phyloP scores from a whole-genome alignment of 1,284 basidiomycete species.

The Moesziomyces antarcticus region DNA sequence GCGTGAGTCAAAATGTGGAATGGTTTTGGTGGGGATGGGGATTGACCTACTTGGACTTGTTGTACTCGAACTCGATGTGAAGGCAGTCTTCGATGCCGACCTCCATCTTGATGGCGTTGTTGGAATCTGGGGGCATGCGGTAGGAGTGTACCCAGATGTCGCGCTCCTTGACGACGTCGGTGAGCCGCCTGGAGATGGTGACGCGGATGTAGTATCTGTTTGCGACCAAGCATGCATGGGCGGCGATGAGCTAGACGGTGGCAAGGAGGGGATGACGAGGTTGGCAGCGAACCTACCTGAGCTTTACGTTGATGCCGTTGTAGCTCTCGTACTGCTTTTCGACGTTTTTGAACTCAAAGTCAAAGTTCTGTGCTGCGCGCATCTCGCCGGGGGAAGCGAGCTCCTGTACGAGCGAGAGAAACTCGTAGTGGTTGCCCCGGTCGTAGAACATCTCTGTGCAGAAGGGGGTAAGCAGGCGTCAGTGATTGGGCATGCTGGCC shows the following conservation, averaged over 20 bases:
- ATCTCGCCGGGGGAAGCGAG: constrained; percentile 93
- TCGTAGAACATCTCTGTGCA: constrained; percentile 93
- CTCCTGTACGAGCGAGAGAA: constrained; percentile 93
- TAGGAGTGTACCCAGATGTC: constrained; percentile 98
- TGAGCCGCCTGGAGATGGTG: constrained; percentile 87
- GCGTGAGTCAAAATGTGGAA: neutral
- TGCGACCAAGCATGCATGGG: no score
- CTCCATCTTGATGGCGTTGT: constrained; percentile 99
- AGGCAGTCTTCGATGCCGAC: constrained; percentile 98
- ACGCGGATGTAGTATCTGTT: constrained; percentile 91
- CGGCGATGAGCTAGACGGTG: neutral
- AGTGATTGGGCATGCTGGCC: no score
- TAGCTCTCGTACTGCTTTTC: constrained; percentile 99
- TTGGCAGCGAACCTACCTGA: constrained; percentile 68
- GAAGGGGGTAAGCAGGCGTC: no score
- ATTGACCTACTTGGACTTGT: constrained; percentile 82
- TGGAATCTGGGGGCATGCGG: constrained; percentile 96
- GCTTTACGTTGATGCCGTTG: constrained; percentile 96
- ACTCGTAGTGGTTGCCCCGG: constrained; percentile 97
- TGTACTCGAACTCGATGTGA: constrained; percentile 99
- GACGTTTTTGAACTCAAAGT: constrained; percentile 98
- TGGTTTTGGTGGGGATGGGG: neutral
- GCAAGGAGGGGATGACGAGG: no score
- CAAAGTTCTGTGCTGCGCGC: constrained; percentile 91
- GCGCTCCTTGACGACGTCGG: constrained; percentile 89